Conservation (phyloP, 208 protist species). For the Trypanosoma avium region DNA sequence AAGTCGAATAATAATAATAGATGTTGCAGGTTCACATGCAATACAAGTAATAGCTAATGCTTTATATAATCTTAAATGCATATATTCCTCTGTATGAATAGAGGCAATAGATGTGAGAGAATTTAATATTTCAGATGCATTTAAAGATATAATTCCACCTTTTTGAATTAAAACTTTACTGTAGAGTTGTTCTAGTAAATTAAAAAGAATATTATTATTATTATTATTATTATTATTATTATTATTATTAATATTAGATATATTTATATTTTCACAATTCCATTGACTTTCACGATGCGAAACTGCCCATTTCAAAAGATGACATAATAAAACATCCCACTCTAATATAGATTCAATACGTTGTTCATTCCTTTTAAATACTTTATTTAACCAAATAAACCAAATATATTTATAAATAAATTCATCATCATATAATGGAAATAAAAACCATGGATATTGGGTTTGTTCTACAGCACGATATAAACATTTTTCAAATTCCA, state of each 20-base stretch:
- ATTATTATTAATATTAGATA: not conserved
- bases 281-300: slow-evolving; percentile 30
- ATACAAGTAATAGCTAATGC: slow-evolving; percentile 35
- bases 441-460: slow-evolving; percentile 43
- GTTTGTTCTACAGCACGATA: slow-evolving; percentile 19
- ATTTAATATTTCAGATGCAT: slow-evolving; percentile 33
- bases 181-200: slow-evolving; percentile 33
- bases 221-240: not conserved
- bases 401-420: slow-evolving; percentile 32
- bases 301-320: slow-evolving; percentile 48
- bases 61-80: slow-evolving; percentile 26
- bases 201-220: slow-evolving; percentile 20
- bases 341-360: slow-evolving; percentile 39
- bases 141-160: not conserved
- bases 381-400: slow-evolving; percentile 41
- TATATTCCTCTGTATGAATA: slow-evolving; percentile 34
- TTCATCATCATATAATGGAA: slow-evolving; percentile 42
- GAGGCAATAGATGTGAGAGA: slow-evolving; percentile 27
- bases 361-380: slow-evolving; percentile 37
- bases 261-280: not conserved
- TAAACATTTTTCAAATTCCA: slow-evolving; percentile 17
- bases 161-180: slow-evolving; percentile 18
- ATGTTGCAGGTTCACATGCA: slow-evolving; percentile 31
- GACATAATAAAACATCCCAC: slow-evolving; percentile 47
- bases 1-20: slow-evolving; percentile 31